Conservation (phyloP, 2,329 filamentous ascomycete genomes). For the Atkinsonella texensis region DNA sequence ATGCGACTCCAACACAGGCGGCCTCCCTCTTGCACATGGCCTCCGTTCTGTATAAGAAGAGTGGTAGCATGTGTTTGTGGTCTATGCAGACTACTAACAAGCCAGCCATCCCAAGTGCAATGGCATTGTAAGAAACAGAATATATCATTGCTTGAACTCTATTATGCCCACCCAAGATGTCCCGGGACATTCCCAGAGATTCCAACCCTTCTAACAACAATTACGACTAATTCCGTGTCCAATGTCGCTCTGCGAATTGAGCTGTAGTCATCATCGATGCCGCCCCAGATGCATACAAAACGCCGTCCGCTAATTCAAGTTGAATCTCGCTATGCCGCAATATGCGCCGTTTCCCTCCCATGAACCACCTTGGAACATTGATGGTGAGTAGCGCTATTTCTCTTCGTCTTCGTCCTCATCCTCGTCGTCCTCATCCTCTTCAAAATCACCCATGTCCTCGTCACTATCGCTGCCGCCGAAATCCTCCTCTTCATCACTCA, state of each 20-base stretch:
- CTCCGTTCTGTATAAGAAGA: too few relatives aligned
- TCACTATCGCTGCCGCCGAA: constrained; percentile 66
- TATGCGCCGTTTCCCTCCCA: neutral
- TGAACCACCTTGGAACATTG: neutral
- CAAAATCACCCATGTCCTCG: constrained; percentile 48
- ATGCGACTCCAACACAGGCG: too few relatives aligned
- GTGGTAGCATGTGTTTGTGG: too few relatives aligned
- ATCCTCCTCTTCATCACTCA: constrained; percentile 64
- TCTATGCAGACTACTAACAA: too few relatives aligned
- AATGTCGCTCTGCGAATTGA: neutral
- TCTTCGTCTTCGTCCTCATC: constrained; percentile 6
- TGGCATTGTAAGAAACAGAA: too few relatives aligned
- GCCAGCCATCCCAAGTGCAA: too few relatives aligned
- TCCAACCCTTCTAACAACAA: too few relatives aligned
- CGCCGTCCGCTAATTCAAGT: constrained; percentile 1
- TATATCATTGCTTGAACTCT: too few relatives aligned
- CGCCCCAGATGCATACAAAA: neutral
- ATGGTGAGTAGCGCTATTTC: neutral
- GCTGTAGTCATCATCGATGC: neutral
- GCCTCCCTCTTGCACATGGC: too few relatives aligned
- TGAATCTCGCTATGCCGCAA: constrained; percentile 6
- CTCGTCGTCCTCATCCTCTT: constrained; percentile 41
- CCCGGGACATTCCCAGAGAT: neutral
- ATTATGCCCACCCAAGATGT: neutral
- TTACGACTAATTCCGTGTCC: neutral